Evolutionary conservation across 1,284 basidiomycete genomes (phyloP).

Genomic region (Ganoderma boninense): DNA sequence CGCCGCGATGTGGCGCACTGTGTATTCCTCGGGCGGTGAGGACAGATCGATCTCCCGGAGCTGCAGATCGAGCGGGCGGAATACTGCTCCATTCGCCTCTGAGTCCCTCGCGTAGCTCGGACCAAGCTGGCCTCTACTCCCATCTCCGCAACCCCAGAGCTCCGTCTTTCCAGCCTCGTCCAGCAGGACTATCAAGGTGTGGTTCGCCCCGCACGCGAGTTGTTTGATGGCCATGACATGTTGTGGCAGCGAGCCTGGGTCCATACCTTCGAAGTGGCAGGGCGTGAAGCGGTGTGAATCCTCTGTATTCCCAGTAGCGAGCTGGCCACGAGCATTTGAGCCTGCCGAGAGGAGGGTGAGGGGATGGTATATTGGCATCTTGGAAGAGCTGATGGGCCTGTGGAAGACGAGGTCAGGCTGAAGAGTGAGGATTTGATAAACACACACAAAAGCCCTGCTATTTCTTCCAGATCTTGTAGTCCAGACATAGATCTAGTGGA

Average conservation of each 20-base stretch:
- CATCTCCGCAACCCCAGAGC: conserved; percentile 78
- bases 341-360: conserved; percentile 57
- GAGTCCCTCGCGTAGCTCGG: conserved; percentile 30
- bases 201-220: conserved; percentile 70
- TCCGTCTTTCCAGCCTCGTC: conserved; percentile 39
- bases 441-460: neutral
- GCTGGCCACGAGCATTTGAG: conserved; percentile 83
- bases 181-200: conserved; percentile 65
- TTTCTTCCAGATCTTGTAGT: neutral
- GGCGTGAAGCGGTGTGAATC: conserved; percentile 66
- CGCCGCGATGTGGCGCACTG: conserved; percentile 59
- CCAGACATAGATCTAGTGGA: neutral
- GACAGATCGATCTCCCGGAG: conserved; percentile 38
- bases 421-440: too few species aligned
- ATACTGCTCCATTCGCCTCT: conserved; percentile 41
- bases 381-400: neutral
- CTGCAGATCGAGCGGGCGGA: conserved; percentile 55
- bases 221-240: conserved; percentile 45
- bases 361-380: conserved; percentile 4
- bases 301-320: conserved; percentile 63
- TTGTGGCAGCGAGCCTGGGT: conserved; percentile 35
- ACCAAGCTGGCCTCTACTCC: conserved; percentile 69
- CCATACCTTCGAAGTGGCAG: conserved; percentile 49
- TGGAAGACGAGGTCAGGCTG: neutral
- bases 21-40: conserved; percentile 39